These are phyloP conservation scores for Rhamnella rubrinervis DNA, from an alignment of 331 rosid genomes.

Conservation along the genomic window DNA sequence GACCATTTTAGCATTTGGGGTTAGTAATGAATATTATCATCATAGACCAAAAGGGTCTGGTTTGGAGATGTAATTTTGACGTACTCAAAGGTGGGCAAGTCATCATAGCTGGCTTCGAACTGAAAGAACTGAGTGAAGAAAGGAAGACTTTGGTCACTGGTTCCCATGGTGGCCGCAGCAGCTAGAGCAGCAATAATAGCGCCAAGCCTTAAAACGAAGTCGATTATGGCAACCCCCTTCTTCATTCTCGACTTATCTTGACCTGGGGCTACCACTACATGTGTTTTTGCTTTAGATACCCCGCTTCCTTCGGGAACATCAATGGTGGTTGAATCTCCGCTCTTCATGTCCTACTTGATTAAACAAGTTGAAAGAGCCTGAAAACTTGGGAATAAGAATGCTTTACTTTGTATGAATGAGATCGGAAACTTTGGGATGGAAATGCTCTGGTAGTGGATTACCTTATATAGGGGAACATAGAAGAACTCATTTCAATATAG, in stretches of 20 bases:
- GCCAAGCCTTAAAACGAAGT: slow-evolving; percentile 73
- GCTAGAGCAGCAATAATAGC: slow-evolving; percentile 57
- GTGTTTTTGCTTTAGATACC: slow-evolving; percentile 43
- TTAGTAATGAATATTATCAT: not conserved
- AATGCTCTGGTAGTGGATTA: not conserved
- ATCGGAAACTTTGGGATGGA: slow-evolving; percentile 15
- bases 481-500: not conserved
- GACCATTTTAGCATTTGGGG: too few relatives aligned
- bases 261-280: slow-evolving; percentile 2
- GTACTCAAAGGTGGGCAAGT: slow-evolving; percentile 73
- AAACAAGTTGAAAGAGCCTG: not conserved
- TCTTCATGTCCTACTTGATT: slow-evolving; percentile 20
- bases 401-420: not conserved
- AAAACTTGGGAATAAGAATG: not conserved
- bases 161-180: slow-evolving; percentile 80
- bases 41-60: not conserved
- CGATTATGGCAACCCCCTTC: slow-evolving; percentile 63
- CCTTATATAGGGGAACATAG: slow-evolving; percentile 9
- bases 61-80: slow-evolving; percentile 6
- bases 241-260: slow-evolving; percentile 46
- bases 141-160: slow-evolving; percentile 74
- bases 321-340: slow-evolving; percentile 49
- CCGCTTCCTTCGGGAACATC: slow-evolving; percentile 50
- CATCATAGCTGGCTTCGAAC: slow-evolving; percentile 78
- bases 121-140: slow-evolving; percentile 95